Evolutionary conservation across 441 rosid species (phyloP).

Genomic region (Euphorbia corollata): DNA sequence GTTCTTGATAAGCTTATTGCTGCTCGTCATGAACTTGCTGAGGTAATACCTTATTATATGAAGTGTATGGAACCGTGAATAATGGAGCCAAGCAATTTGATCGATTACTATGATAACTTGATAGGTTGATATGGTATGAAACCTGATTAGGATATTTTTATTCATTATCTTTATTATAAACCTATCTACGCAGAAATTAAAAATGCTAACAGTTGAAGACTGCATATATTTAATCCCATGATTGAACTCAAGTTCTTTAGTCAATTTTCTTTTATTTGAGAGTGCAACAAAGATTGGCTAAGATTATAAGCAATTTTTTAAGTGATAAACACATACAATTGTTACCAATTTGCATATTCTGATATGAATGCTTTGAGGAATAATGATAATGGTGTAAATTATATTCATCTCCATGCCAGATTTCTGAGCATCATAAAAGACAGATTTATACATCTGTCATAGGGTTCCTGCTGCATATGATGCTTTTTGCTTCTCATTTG

Average conservation of each 20-base stretch:
- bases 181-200: not conserved
- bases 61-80: conserved; percentile 3
- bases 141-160: conserved; percentile 3
- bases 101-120: not conserved
- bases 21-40: conserved; percentile 83
- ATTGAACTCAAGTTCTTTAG: not conserved
- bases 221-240: not conserved
- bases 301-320: not conserved
- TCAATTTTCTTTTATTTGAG: not conserved
- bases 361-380: not conserved
- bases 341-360: not conserved
- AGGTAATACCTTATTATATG: conserved; percentile 40
- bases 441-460: not conserved
- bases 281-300: not conserved
- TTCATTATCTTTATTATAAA: not conserved
- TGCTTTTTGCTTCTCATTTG: conserved; percentile 14
- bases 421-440: not conserved
- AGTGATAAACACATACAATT: not conserved
- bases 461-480: not conserved
- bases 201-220: not conserved
- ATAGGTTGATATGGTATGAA: not conserved
- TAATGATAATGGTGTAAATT: not conserved
- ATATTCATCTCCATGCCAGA: not conserved
- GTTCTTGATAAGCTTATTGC: conserved; percentile 73
- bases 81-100: conserved; percentile 8